A percentile compares a stretch with the other conserved stretches of the same genome.
Evolutionary conservation across 352 stramenopile genomes (phyloP).

Genomic region (Pythium brachiatum): DNA sequence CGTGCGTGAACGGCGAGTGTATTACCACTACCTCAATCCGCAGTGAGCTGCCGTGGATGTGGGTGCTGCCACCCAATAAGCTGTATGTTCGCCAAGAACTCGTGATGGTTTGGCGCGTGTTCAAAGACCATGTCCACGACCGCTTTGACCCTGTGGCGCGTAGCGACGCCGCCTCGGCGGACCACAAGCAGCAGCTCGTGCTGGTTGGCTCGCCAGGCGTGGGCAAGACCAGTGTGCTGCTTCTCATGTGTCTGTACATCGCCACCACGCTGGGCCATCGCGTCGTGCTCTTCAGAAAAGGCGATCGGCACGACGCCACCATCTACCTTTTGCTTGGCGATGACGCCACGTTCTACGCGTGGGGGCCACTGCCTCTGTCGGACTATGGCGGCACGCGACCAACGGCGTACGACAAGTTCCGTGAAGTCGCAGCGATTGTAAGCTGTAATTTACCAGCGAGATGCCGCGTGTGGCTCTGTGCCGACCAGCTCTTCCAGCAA

Average conservation of each 20-base stretch:
- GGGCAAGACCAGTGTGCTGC: not conserved
- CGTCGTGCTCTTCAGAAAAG: not conserved
- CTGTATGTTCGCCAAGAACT: not conserved
- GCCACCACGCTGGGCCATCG: not conserved
- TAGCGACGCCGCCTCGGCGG: not conserved
- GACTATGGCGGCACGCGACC: not conserved
- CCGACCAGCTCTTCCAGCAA: not conserved
- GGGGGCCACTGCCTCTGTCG: not conserved
- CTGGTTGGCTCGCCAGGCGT: not conserved
- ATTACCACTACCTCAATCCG: not conserved
- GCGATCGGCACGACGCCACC: not conserved
- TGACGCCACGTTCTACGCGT: not conserved
- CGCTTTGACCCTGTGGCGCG: not conserved
- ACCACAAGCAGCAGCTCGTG: not conserved
- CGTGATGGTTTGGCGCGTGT: not conserved
- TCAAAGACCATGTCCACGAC: not conserved
- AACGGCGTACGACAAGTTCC: not conserved
- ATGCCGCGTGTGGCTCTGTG: not conserved
- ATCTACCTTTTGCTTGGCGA: not conserved
- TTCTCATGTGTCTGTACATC: not conserved
- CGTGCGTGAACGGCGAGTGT: not conserved
- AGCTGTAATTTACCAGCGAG: not conserved
- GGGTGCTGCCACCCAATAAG: not conserved
- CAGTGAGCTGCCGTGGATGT: not conserved
- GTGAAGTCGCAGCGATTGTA: not conserved